Evolutionary conservation across 2,329 filamentous ascomycete genomes (phyloP).

Genomic region (Pezicula carpinea): DNA sequence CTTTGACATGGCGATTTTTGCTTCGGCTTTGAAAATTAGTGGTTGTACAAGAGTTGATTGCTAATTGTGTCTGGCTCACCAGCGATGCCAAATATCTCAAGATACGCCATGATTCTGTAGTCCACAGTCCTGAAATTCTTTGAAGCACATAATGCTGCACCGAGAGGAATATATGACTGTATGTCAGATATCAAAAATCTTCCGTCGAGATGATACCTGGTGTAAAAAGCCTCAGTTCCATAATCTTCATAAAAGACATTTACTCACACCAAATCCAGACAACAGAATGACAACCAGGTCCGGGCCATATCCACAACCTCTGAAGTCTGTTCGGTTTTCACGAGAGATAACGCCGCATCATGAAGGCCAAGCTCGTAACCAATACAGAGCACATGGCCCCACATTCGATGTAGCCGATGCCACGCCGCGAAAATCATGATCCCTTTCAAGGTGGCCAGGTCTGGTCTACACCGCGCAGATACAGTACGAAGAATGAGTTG

Average conservation of each 20-base stretch:
- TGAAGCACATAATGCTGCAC: not conserved
- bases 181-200: not conserved
- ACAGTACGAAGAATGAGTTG: not conserved
- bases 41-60: not conserved
- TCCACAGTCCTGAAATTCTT: not conserved
- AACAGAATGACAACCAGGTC: not conserved
- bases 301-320: not conserved
- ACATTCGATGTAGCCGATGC: not conserved
- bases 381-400: not conserved
- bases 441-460: not conserved
- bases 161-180: not conserved
- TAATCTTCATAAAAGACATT: not conserved
- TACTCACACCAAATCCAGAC: not conserved
- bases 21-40: not conserved
- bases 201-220: not conserved
- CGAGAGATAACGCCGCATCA: not conserved
- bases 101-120: not conserved
- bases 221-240: too few species aligned
- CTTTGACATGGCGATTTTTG: not conserved
- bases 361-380: not conserved
- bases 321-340: not conserved
- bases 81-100: not conserved
- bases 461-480: not conserved
- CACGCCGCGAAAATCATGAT: not conserved
- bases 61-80: not conserved